Evolutionary conservation across 2,329 filamentous ascomycete genomes (phyloP), one percentile per base, ranked within the genome.

Genomic region (Aspergillus quadricinctus): DNA sequence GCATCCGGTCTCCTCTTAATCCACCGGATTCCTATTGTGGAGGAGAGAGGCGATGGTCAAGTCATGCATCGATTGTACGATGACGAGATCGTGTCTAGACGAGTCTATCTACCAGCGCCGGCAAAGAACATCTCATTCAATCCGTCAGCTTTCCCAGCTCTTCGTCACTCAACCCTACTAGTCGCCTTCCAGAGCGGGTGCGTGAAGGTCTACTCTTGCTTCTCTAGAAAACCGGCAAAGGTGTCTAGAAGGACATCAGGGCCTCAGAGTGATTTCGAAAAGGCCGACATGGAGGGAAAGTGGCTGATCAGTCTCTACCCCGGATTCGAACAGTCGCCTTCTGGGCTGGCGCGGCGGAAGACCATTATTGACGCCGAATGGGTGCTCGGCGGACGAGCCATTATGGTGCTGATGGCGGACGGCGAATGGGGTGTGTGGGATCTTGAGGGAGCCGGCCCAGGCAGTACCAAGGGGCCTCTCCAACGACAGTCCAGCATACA

Each of bases 191-290:
- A 76, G 1, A 76, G 74, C n/a, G 83, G 84, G 5, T 77, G 75
- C 45, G 80, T 83, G 28, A 82, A 83, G 53, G 74, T 87, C 14
- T 84, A 83, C 63, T 81, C 84, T 53, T 80, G 80, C 27, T 78
- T 83, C 31, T 73, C 78, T 17, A 66, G 61, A 23, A 71, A 66
- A 45, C 55, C 60, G 17, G 61, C 61, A 6, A 71, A 63, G 49
- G 49, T 65, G 17, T 56, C 59, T 6, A 64, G 70, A 5, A 68
- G 70, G 21, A 63, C 67, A 3, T 69, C 70, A 11, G 62, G 60
- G 3, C 62, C 71, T 14, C 67, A 67, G 28, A 68, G 63, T 29
- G 71, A 73, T 11, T 62, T 64, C 21, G 73, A 73, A 9, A 65
- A 58, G 11, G 61, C 64, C 6, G 70, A 70, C n/a, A 64, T 64